Base-by-base conservation (phyloP, 2,329 filamentous ascomycete species). In the Dothistroma pini region DNA sequence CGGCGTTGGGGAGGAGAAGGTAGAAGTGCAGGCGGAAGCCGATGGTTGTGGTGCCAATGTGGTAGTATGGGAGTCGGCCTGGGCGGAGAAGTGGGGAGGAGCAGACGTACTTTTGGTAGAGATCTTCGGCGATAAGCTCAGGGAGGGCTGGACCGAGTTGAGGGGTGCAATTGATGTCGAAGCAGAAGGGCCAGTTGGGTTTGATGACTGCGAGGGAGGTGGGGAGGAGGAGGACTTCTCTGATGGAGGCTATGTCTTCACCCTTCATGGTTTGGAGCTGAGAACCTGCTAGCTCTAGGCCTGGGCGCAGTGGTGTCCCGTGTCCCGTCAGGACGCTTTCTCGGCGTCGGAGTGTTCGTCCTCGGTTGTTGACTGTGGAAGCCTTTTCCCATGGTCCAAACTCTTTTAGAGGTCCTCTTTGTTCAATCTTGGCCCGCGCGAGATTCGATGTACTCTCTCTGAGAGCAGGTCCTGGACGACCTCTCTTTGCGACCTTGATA, bases 21-120 rank as follows among this genome's bases (percentile, higher is more conserved):
- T 66, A 66, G 51, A 67, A 67, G 56, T 67, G 60, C n/a, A 67
- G 29, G 21, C 58, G 61, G 35, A 67, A 66, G 44, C 59, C 62
- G 32, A 67, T 59, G 8, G 63, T 63, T 7, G 65, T 67, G 19
- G 59, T 60, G 38, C 65, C 65, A 22, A 67, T 56, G 44, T 67
- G 65, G 22, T 66, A 55, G 57, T 67, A 67, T 0, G 65, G 65
- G 41, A 67, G 55, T n/a, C 51, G 54, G 19, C 63, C 61, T 11
- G 61, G 59, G 34, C 61, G 57, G 10, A 61, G 65, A 7, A 58
- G 54, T 21, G 62, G 58, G 7, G 58, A 57, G 2, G 58, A 41
- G 29, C 58, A 63, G 25, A 67, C 29, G 55, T 63, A 64, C 52
- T 63, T 59, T 16, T 61, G 55, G 57, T 64, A 67, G 11, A 67